These are phyloP conservation scores for Ogataea hybrid DNA, from an alignment of 1,139 yeast genomes.

Conservation along the genomic window DNA sequence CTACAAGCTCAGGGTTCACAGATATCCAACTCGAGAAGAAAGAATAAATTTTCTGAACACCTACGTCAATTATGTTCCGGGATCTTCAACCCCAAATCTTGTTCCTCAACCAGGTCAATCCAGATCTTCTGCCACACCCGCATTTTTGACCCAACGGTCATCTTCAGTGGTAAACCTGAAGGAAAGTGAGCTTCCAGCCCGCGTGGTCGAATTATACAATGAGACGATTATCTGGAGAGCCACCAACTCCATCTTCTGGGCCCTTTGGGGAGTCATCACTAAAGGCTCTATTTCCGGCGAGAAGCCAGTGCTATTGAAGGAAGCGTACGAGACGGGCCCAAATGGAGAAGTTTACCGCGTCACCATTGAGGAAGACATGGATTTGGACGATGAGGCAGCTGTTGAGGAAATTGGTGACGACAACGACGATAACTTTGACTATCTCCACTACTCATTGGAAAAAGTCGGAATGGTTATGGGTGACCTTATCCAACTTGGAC, in stretches of 20 bases:
- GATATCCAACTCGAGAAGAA: slow-evolving; percentile 67
- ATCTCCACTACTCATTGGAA: slow-evolving; percentile 70
- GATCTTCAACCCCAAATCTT: slow-evolving; percentile 27
- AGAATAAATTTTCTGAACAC: slow-evolving; percentile 70
- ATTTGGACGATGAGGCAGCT: slow-evolving; percentile 23
- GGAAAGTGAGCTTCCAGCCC: slow-evolving; percentile 27
- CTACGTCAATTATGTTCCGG: slow-evolving; percentile 54
- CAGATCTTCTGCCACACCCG: slow-evolving; percentile 9
- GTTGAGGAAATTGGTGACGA: slow-evolving; percentile 41
- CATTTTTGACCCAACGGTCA: slow-evolving; percentile 13
- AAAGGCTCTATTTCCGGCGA: slow-evolving; percentile 24
- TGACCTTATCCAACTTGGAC: slow-evolving; percentile 64
- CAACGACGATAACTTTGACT: slow-evolving; percentile 75
- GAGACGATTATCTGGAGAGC: slow-evolving; percentile 80
- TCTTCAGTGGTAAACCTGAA: slow-evolving; percentile 27
- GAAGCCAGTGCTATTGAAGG: slow-evolving; percentile 7
- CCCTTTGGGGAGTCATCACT: slow-evolving; percentile 80
- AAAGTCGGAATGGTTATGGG: slow-evolving; percentile 73
- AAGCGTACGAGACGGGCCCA: slow-evolving; percentile 39
- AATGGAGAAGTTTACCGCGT: slow-evolving; percentile 42
- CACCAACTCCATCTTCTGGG: slow-evolving; percentile 78
- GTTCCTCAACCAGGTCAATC: slow-evolving; percentile 19
- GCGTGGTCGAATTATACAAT: slow-evolving; percentile 54
- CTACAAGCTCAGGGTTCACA: slow-evolving; percentile 51
- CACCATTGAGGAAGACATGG: slow-evolving; percentile 19